Evolutionary conservation across 140 eudicot genomes (phyloP).

Genomic region (Cichorium intybus): DNA sequence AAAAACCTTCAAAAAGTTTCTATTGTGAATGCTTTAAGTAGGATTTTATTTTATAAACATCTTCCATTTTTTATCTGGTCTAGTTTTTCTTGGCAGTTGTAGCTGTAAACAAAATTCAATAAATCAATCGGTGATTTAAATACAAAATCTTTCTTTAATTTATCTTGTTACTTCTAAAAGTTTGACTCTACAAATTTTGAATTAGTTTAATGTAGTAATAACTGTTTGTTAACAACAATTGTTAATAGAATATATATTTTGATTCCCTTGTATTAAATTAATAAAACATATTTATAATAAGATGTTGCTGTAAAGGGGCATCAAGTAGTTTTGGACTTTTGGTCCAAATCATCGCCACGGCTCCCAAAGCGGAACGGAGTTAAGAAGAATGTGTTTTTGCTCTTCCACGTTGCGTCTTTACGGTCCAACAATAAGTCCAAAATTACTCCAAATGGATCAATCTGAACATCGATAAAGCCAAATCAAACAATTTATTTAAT

Average conservation of each 20-base stretch:
- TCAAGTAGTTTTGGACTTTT: too few species aligned
- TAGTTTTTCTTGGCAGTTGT: too few species aligned
- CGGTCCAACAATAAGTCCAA: background rate
- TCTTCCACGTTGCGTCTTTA: conserved; percentile 9
- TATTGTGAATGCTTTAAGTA: too few species aligned
- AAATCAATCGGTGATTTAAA: too few species aligned
- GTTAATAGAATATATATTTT: too few species aligned
- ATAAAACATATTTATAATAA: too few species aligned
- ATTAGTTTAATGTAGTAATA: too few species aligned
- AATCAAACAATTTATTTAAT: background rate
- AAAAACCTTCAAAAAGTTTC: too few species aligned
- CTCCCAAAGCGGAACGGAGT: background rate
- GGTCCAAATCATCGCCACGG: conserved; percentile 17
- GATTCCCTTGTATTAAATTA: too few species aligned
- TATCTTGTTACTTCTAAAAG: background rate
- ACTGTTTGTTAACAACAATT: background rate
- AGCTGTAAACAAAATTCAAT: too few species aligned
- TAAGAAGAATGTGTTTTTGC: background rate
- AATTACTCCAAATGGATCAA: background rate
- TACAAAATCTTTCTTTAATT: background rate
- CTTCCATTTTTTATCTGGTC: too few species aligned
- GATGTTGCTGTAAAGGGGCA: background rate
- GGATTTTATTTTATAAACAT: too few species aligned
- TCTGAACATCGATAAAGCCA: background rate
- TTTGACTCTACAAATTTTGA: background rate